phyloP scores from a whole-genome alignment of 176 grass and related monocot genomes.

The Pontederia paniculata region DNA sequence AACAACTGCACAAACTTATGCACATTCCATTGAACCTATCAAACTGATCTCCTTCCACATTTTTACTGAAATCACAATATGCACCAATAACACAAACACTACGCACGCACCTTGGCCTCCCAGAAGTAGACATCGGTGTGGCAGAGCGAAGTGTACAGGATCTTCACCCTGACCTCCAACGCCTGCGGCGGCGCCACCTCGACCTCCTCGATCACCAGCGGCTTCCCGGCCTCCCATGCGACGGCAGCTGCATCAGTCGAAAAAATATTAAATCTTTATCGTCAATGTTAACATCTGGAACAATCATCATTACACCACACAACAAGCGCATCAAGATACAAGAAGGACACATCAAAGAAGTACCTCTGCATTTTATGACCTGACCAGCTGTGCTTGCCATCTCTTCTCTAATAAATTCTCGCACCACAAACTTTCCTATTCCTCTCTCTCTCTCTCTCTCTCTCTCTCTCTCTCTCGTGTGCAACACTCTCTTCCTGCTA shows the following conservation, averaged over 20 bases:
- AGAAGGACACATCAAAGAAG: background rate
- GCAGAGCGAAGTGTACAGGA: slow-evolving; percentile 2
- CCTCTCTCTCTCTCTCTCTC: background rate
- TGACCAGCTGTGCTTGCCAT: slow-evolving; percentile 1
- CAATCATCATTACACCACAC: too few relatives aligned
- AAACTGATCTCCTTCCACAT: background rate
- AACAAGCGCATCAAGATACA: background rate
- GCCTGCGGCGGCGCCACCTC: slow-evolving; percentile 4
- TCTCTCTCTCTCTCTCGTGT: too few relatives aligned
- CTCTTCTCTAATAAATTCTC: background rate
- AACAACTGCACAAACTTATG: background rate
- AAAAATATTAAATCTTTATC: background rate
- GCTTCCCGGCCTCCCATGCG: slow-evolving; percentile 7
- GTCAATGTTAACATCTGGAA: background rate
- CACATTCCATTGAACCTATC: background rate
- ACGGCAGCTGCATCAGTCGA: background rate
- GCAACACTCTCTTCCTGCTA: too few relatives aligned
- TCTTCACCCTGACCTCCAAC: background rate
- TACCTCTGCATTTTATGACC: background rate
- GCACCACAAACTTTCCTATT: background rate
- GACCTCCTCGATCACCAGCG: slow-evolving; percentile 6
- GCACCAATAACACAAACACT: background rate
- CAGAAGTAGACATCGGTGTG: slow-evolving; percentile 10
- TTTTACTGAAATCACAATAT: background rate
- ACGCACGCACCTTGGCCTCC: background rate